These are phyloP conservation scores for Globisporangium abappressorium DNA, from an alignment of 352 stramenopile genomes.

Conservation along the genomic window DNA sequence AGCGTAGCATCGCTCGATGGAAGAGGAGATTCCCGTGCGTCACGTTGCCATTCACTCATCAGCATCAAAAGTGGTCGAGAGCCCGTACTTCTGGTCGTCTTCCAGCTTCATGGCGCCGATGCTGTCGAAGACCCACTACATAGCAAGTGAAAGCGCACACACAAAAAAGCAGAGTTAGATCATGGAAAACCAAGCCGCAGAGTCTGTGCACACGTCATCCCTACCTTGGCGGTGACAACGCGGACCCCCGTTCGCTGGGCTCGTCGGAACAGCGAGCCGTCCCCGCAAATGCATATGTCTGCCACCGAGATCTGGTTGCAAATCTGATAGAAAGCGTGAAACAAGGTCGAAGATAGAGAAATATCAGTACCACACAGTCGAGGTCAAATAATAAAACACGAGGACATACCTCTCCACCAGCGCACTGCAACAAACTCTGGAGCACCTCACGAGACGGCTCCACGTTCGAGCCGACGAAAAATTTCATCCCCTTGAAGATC, in stretches of 20 bases:
- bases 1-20: background rate
- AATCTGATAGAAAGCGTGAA: constrained; percentile 30
- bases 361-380: background rate
- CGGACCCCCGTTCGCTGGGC: constrained; percentile 50
- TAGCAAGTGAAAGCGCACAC: background rate
- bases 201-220: background rate
- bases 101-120: constrained; percentile 62
- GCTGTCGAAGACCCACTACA: constrained; percentile 75
- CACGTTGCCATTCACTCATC: constrained; percentile 8
- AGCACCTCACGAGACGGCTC: constrained; percentile 71
- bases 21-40: background rate
- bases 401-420: constrained; percentile 61
- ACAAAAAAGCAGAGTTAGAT: background rate
- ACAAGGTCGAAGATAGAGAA: no score
- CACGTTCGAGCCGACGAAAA: constrained; percentile 71
- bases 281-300: constrained; percentile 62
- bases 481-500: constrained; percentile 61
- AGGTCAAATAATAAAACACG: background rate
- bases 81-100: constrained; percentile 35
- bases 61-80: constrained; percentile 6
- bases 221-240: constrained; percentile 66
- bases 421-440: constrained; percentile 68
- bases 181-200: background rate
- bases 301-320: constrained; percentile 72
- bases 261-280: constrained; percentile 58